These are phyloP conservation scores for Amauroascus verrucosus DNA, from an alignment of 2,329 filamentous ascomycete species.

Conservation along the genomic window DNA sequence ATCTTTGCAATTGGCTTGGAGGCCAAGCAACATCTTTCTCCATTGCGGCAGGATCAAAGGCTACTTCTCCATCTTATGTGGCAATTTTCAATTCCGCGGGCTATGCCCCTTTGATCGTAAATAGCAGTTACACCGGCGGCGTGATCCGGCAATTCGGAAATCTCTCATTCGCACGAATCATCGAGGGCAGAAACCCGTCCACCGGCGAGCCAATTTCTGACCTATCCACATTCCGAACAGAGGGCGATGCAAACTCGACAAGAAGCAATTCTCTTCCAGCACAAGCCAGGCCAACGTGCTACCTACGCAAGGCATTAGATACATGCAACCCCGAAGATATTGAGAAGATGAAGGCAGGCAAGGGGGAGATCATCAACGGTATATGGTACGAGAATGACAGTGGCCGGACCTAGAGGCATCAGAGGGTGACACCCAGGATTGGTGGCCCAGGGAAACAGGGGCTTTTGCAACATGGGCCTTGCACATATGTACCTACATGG, in stretches of 20 bases:
- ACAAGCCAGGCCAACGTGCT: slow-evolving; percentile 48
- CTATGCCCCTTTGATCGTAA: slow-evolving; percentile 61
- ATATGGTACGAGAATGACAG: slow-evolving; percentile 40
- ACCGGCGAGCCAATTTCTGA: slow-evolving; percentile 40
- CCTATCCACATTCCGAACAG: slow-evolving; percentile 45
- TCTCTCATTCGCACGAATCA: slow-evolving; percentile 53
- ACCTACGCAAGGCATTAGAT: slow-evolving; percentile 42
- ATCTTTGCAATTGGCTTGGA: slow-evolving; percentile 53
- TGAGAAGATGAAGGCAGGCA: slow-evolving; percentile 38
- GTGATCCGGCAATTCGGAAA: slow-evolving; percentile 68
- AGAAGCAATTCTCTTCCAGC: slow-evolving; percentile 45
- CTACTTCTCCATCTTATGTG: slow-evolving; percentile 30
- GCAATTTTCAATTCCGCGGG: slow-evolving; percentile 55
- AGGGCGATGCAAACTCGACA: slow-evolving; percentile 49
- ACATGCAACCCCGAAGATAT: slow-evolving; percentile 47
- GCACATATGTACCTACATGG: not conserved
- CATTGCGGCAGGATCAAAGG: slow-evolving; percentile 38
- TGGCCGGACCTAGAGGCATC: not conserved
- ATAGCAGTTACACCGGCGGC: slow-evolving; percentile 49
- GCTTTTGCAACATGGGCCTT: not conserved
- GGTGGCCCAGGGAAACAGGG: not conserved
- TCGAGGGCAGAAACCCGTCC: slow-evolving; percentile 38
- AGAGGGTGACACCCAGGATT: not conserved
- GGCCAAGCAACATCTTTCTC: slow-evolving; percentile 61
- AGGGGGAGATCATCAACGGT: slow-evolving; percentile 52